Base-by-base conservation (phyloP, 148 eudicot genomes). In the Agrostemma githago region DNA sequence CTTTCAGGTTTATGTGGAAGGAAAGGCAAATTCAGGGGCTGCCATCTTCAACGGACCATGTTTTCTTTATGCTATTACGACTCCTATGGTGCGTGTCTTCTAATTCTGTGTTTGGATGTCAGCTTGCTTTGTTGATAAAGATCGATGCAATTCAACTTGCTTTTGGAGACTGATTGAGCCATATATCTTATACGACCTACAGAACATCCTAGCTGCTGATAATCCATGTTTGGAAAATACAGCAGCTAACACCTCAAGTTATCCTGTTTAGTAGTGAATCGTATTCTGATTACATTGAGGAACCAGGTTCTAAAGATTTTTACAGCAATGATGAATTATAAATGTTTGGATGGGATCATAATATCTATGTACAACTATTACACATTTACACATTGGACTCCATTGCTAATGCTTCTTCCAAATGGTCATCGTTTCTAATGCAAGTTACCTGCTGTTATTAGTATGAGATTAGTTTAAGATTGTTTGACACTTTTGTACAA, bases 151-250 rank as follows among this genome's bases (percentile, higher is more conserved):
- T 81, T 85, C 96, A 15, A 57, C 61, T 9, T 68, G 72, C 82
- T 86, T 92, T 39, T 87, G 96, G 96, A 79, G 75, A 74, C 57
- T 90, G 69, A 72, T 86, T 51, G 89, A 90, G 74, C 90, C 97
- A 5, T 89, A 84, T 76, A 78, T 90, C 58, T 79, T 88, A 38
- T 84, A 81, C 14, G 94, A 80, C 70, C 74, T 93, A 76, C 84
- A 78, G 69, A 85, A 84, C 57, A 48, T 61, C 75, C 79, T 89
- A n/a, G 78, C 76, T 77, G 80, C 89, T 57, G 83, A 82, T 66
- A 81, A 38, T 53, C 70, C 72, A 40, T 62, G 75, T 41, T 51
- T 57, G 11, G 78, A 81, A 62, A 68, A 74, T 44, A 60, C 39
- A 66, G 73, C 16, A 26, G 65, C 20, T 51, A 83, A 71, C 68